Base-by-base conservation (phyloP, 305 asterid species). In the Plantago coronopus region DNA sequence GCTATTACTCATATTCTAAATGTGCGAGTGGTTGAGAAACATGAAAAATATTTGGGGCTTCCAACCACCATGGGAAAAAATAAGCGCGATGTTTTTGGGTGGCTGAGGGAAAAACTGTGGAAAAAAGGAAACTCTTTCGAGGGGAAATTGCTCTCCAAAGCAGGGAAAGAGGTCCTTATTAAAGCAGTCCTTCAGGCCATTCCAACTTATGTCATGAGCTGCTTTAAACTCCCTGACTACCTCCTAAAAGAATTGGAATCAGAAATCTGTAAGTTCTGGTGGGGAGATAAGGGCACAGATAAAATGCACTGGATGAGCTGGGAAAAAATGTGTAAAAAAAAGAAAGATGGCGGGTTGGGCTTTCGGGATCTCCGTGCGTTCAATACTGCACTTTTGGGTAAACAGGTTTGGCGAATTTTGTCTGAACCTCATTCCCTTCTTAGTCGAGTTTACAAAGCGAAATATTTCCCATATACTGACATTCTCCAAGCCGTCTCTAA, bases 81-180 rank as follows among this genome's bases (percentile, higher is more conserved):
- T 0, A 79, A 65, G 71, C 77, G 27, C 71, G 80, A 56, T 74
- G 80, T 7, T 75, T 78, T 14, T 72, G 80, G 22, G 76, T 75
- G 69, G 72, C 68, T 38, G 68, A 71, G 23, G 2, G 54, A 48
- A 8, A 17, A 19, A 8, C 1, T 48, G 17, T 48, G 54, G 23
- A 10, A n/a, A 10, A 19, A 48, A 3, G 3, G 9, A 17, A 3
- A 48, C 17, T 17, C 21, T 0, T 17, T 17, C 42, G 75, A 74
- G 18, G 83, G 72, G 16, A 79, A 74, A 42, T 5, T 45, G 2
- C 7, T 14, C 0, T 45, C 49, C 49, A 45, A 45, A 45, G 49
- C 47, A 12, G 47, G 47, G 4, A 43, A 43, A 8, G 47, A 1
- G 5, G 47, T 43, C 5, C 47, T 43, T 43, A 2, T 43, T 9